Percentiles rank a stretch among this genome's conserved stretches.
Evolutionary conservation across 768 basidiomycete species (phyloP).

Genomic region (Trametes sanguinea): DNA sequence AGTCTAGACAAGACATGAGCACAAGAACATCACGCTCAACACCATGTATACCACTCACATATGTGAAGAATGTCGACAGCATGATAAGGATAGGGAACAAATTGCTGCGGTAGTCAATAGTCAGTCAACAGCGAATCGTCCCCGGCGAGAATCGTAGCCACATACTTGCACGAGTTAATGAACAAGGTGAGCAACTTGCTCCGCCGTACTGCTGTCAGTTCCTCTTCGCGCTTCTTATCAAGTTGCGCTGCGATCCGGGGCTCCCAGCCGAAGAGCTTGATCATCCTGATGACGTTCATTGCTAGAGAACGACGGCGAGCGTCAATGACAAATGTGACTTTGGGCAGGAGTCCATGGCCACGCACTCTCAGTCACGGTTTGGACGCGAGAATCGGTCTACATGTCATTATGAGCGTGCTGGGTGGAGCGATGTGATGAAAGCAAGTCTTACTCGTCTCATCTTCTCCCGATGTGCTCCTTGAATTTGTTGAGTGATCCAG

Average conservation of each 20-base stretch:
- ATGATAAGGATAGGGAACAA: conserved; percentile 64
- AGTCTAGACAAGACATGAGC: conserved; percentile 25
- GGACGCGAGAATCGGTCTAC: conserved; percentile 50
- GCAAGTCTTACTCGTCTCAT: conserved; percentile 40
- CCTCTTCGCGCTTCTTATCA: conserved; percentile 57
- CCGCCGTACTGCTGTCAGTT: conserved; percentile 56
- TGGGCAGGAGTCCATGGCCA: background rate
- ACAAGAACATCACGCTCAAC: too few species aligned
- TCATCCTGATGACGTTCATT: conserved; percentile 42
- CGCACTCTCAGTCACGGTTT: conserved; percentile 45
- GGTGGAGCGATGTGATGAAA: background rate
- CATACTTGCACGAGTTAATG: conserved; percentile 46
- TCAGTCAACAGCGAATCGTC: too few species aligned
- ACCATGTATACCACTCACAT: conserved; percentile 39
- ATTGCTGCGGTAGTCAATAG: conserved; percentile 39
- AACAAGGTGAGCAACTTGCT: conserved; percentile 52
- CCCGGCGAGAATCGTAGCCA: background rate
- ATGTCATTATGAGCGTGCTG: background rate
- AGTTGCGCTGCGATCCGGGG: conserved; percentile 52
- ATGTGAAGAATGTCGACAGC: conserved; percentile 62
- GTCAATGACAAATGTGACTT: background rate
- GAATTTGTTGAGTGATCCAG: conserved; percentile 37
- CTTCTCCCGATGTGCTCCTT: conserved; percentile 37
- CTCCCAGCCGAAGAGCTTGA: conserved; percentile 51
- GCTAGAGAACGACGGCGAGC: conserved; percentile 37